Evolutionary conservation across 441 rosid genomes (phyloP).

Genomic region (Pelargonium australe): DNA sequence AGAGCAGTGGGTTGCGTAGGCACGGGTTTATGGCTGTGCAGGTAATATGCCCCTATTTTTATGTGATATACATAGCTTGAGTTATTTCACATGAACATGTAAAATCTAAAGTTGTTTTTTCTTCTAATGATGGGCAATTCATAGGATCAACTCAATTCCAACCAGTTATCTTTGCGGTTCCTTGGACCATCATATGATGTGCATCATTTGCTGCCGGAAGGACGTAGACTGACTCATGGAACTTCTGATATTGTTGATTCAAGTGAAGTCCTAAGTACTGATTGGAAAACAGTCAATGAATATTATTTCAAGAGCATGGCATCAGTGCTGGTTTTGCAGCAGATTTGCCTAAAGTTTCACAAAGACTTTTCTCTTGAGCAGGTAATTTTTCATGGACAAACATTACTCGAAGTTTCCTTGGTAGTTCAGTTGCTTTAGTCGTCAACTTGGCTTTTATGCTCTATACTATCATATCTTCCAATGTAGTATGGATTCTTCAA

Average conservation of each 20-base stretch:
- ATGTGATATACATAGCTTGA: not conserved
- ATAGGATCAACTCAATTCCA: constrained; percentile 42
- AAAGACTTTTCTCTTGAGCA: constrained; percentile 73
- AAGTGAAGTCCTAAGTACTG: constrained; percentile 30
- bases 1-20: constrained; percentile 65
- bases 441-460: not conserved
- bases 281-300: constrained; percentile 63
- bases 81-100: not conserved
- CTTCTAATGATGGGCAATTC: constrained; percentile 18
- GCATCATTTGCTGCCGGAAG: constrained; percentile 53
- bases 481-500: not conserved
- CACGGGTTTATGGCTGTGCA: constrained; percentile 65
- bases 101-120: constrained; percentile 15
- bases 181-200: constrained; percentile 63
- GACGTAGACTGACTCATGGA: constrained; percentile 32
- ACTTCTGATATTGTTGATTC: constrained; percentile 26
- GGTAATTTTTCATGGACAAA: constrained; percentile 33
- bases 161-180: constrained; percentile 52
- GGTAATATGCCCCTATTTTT: constrained; percentile 28
- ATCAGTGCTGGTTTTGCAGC: constrained; percentile 65
- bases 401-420: not conserved
- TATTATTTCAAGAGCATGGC: constrained; percentile 81
- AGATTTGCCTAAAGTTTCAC: constrained; percentile 56
- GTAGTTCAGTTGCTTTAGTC: not conserved
- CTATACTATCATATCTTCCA: not conserved